Base-by-base conservation (phyloP, 441 rosid genomes). In the Erodium trifolium region DNA sequence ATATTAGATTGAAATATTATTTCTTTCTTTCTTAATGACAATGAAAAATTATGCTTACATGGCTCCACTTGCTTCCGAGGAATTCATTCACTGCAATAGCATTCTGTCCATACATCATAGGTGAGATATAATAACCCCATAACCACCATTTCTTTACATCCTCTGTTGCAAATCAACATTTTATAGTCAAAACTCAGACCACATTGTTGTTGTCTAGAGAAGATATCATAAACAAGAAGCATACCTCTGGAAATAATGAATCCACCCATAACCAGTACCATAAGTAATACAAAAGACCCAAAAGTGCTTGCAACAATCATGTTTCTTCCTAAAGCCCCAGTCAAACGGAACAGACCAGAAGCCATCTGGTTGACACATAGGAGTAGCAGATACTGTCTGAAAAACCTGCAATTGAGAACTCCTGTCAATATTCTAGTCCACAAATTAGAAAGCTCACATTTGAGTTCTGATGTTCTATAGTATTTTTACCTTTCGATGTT, bases 51-150 rank as follows among this genome's bases (percentile, higher is more conserved):
- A 35, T 4, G 41, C 41, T 77, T 82, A 89, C 97, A 65, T 71
- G 87, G 11, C 75, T 80, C 97, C 98, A 92, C 35, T 85, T 83
- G 31, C 84, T 65, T 45, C 95, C 95, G 2, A 92, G 88, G 74
- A 86, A 92, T 76, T 90, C 98, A 51, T 92, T 92, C 65, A 81
- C 87, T 5, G 81, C 73, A 18, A 59, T 59, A 19, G 63, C 63
- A 10, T 59, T 59, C 31, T 59, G 63, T 18, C 63, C 63, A 19
- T 59, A 59, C 63, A 59, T 59, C 63, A 59, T 59, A 18, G 63
- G 63, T 9, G 63, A 59, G 63, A 59, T 59, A 29, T 27, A 59
- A 59, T 59, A 59, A 18, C 63, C 63, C 63, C 63, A 59, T 59
- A 59, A 9, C 63, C 63, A 59, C 63, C 63, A 59, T 59, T 59